These are phyloP conservation scores for Lophiotrema nucula DNA, from an alignment of 495 filamentous ascomycete species.

Conservation along the genomic window DNA sequence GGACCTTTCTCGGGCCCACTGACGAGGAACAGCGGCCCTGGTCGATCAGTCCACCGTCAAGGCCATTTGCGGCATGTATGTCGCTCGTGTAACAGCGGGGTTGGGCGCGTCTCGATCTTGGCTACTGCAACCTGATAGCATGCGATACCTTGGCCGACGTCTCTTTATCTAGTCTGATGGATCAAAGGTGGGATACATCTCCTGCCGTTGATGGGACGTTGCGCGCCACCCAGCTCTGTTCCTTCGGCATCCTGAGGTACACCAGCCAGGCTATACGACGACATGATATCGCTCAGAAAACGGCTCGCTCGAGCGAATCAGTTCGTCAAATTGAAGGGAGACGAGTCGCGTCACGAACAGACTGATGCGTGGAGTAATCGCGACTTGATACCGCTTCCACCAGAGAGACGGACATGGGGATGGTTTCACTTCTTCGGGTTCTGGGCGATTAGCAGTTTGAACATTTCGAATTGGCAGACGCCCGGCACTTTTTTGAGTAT, in stretches of 20 bases:
- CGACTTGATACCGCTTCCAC: constrained; percentile 42
- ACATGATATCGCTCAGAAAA: not conserved
- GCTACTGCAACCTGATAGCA: no score
- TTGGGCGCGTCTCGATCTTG: no score
- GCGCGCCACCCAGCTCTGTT: not conserved
- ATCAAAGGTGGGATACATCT: no score
- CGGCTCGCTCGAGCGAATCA: not conserved
- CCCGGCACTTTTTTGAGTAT: constrained; percentile 43
- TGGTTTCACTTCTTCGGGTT: constrained; percentile 38
- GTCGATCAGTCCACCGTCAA: no score
- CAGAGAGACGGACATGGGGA: constrained; percentile 39
- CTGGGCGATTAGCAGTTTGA: constrained; percentile 36
- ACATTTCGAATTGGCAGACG: constrained; percentile 43
- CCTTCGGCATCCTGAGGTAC: no score
- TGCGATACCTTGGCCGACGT: no score
- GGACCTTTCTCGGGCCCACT: no score
- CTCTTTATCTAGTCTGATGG: no score
- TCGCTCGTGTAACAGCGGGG: no score
- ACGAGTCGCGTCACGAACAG: constrained; percentile 21
- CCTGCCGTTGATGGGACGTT: not conserved
- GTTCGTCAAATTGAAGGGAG: constrained; percentile 8
- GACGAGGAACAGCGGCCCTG: no score
- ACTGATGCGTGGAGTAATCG: constrained; percentile 34
- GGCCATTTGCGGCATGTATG: no score
- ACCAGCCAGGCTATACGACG: not conserved